phyloP scores from a whole-genome alignment of 208 protist genomes.

The Kentomonas sorsogonicus region DNA sequence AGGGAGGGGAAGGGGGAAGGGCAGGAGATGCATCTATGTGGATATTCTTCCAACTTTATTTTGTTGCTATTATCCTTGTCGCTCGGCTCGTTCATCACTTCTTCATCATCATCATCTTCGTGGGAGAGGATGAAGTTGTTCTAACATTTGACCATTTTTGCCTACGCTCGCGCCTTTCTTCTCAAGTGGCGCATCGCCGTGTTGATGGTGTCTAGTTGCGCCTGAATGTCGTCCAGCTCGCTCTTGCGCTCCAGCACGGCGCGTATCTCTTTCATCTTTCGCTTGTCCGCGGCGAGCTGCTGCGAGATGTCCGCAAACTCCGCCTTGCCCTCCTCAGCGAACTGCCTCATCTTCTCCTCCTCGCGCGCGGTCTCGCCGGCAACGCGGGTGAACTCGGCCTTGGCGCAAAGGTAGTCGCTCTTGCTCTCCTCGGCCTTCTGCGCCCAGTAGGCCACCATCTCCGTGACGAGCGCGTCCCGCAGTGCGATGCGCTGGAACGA shows the following conservation, averaged over 20 bases:
- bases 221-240: no score
- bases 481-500: constrained; percentile 28
- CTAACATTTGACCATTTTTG: no score
- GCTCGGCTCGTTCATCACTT: no score
- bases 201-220: no score
- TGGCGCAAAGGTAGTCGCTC: constrained; percentile 26
- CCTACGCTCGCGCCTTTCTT: no score
- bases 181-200: no score
- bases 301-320: constrained; percentile 14
- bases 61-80: neutral
- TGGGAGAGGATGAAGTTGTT: no score
- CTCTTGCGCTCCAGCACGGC: no score
- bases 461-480: constrained; percentile 30
- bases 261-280: no score
- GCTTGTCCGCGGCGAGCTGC: neutral
- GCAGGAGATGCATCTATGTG: neutral
- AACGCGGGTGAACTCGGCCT: constrained; percentile 19
- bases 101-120: no score
- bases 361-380: constrained; percentile 5
- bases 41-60: neutral
- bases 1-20: neutral
- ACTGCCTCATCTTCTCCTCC: constrained; percentile 24
- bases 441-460: constrained; percentile 35
- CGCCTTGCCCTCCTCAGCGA: constrained; percentile 19
- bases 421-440: constrained; percentile 18